phyloP scores from a whole-genome alignment of 1,284 basidiomycete genomes.

The Melampsora americana region DNA sequence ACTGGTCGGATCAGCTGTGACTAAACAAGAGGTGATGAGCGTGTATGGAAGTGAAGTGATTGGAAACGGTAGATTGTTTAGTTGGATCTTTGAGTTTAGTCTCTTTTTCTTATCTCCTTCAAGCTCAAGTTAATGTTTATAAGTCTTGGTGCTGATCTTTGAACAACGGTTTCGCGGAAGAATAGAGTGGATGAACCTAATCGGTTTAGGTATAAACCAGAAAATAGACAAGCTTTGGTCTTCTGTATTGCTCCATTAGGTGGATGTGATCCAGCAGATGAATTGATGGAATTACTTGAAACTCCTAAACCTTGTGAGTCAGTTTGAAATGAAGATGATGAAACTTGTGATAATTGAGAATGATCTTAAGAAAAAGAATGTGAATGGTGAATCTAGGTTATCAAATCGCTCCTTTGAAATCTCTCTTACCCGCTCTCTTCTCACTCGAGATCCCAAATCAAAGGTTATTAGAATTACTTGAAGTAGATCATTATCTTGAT shows the following conservation, averaged over 20 bases:
- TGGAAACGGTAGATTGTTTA: conserved; percentile 14
- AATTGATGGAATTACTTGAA: conserved; percentile 6
- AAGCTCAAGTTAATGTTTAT: too few relatives aligned
- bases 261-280: not conserved
- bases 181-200: conserved; percentile 24
- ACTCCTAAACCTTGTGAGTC: conserved; percentile 16
- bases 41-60: conserved; percentile 13
- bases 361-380: not conserved
- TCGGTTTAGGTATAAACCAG: conserved; percentile 38
- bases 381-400: not conserved
- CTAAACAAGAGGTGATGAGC: conserved; percentile 33
- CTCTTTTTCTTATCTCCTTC: not conserved
- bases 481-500: too few relatives aligned
- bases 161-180: not conserved
- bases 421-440: not conserved
- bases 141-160: not conserved
- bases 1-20: conserved; percentile 7
- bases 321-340: too few relatives aligned
- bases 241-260: conserved; percentile 28
- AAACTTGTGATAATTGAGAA: too few relatives aligned
- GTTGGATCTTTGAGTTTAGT: conserved; percentile 30
- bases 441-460: not conserved
- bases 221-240: conserved; percentile 23
- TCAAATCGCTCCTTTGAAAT: not conserved
- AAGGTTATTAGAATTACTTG: not conserved